These are phyloP conservation scores for Phialophora verrucosa DNA, from an alignment of 2,329 filamentous ascomycete species.

Conservation along the genomic window DNA sequence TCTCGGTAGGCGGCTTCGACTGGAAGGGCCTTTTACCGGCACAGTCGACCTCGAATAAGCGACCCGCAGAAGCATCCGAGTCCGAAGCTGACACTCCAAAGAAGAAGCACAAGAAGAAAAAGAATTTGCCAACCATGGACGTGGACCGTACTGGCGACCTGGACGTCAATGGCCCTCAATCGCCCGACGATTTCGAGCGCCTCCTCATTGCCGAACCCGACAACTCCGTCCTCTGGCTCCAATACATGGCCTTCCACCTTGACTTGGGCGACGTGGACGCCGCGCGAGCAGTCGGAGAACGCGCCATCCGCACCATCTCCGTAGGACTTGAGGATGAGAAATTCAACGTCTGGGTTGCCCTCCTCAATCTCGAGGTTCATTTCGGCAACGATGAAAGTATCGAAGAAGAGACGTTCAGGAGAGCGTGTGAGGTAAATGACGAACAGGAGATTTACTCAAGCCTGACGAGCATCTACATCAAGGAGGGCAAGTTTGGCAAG, in stretches of 20 bases:
- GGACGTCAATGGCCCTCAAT: conserved; percentile 85
- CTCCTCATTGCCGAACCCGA: conserved; percentile 90
- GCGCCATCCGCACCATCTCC: conserved; percentile 88
- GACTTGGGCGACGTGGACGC: conserved; percentile 87
- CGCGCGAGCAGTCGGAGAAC: conserved; percentile 86
- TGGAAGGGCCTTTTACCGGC: conserved; percentile 68
- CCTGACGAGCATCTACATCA: conserved; percentile 92
- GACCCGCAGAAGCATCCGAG: conserved; percentile 59
- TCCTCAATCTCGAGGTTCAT: conserved; percentile 90
- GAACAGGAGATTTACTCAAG: conserved; percentile 86
- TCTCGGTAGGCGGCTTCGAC: conserved; percentile 80
- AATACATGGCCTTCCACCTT: conserved; percentile 99
- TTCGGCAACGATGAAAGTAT: conserved; percentile 84
- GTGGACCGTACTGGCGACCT: conserved; percentile 92
- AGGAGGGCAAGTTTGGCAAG: conserved; percentile 82
- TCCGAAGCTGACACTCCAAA: conserved; percentile 58
- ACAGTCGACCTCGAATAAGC: conserved; percentile 48
- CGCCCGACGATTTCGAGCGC: conserved; percentile 89
- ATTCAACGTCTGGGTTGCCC: conserved; percentile 91
- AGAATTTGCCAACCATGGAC: conserved; percentile 75
- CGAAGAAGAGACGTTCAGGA: conserved; percentile 85
- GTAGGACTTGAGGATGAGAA: conserved; percentile 91
- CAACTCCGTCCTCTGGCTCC: conserved; percentile 90
- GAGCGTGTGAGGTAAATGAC: conserved; percentile 93
- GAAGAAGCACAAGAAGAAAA: conserved; percentile 69